Evolutionary conservation across 495 filamentous ascomycete genomes (phyloP).

Genomic region (Hypoxylon fuscum): DNA sequence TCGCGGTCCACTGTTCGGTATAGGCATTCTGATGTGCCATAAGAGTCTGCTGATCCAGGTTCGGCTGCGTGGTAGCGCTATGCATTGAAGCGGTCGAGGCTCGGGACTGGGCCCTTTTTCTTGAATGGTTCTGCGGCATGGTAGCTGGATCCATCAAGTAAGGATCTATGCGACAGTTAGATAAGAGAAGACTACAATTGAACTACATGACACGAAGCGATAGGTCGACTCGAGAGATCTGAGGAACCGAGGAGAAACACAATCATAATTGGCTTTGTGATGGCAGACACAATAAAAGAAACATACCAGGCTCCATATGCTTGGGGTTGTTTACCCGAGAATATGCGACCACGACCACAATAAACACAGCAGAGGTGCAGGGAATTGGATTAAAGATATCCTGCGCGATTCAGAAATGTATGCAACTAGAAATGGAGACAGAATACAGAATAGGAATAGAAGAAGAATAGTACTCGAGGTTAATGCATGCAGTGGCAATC

Average conservation of each 20-base stretch:
- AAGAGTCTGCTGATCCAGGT: conserved; percentile 64
- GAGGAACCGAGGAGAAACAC: neutral
- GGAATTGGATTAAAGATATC: conserved; percentile 1
- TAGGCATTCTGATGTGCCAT: conserved; percentile 61
- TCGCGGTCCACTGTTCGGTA: conserved; percentile 62
- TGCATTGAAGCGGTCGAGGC: conserved; percentile 87
- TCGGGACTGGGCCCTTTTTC: conserved; percentile 76
- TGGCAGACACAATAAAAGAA: neutral
- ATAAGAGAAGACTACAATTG: neutral
- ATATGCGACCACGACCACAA: conserved; percentile 34
- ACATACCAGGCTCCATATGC: conserved; percentile 39
- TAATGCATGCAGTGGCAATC: conserved; percentile 39
- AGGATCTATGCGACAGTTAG: conserved; percentile 36
- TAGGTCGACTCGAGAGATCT: neutral
- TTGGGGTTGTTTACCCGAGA: conserved; percentile 46
- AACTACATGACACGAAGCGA: neutral
- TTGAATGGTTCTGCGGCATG: conserved; percentile 49
- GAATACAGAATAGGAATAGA: conserved; percentile 22
- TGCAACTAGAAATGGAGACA: conserved; percentile 3
- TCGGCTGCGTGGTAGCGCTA: conserved; percentile 72
- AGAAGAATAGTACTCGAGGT: conserved; percentile 15
- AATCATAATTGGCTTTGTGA: neutral
- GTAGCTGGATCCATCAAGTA: conserved; percentile 27
- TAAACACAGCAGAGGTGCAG: conserved; percentile 36
- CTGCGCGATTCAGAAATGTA: conserved; percentile 14